These are phyloP conservation scores for Anisodus acutangulus DNA, from an alignment of 257 asterid genomes.

Conservation along the genomic window DNA sequence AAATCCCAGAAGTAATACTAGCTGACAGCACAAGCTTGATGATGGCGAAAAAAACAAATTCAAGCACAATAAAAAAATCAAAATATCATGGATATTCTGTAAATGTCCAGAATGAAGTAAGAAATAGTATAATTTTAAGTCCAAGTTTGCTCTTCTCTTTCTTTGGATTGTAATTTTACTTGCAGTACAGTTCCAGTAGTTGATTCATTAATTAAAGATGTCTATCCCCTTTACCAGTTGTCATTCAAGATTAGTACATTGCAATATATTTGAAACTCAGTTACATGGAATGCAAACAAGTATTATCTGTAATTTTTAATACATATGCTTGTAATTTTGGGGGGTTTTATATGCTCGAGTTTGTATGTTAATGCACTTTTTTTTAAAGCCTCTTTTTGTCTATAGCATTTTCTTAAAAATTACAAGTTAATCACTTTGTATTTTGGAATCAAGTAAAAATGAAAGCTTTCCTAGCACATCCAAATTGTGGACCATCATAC, in stretches of 20 bases:
- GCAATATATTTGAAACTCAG: not conserved
- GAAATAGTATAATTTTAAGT: not conserved
- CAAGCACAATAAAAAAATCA: not conserved
- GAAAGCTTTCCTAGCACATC: no score
- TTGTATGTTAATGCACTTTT: not conserved
- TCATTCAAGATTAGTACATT: not conserved
- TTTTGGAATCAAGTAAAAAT: no score
- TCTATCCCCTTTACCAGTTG: not conserved
- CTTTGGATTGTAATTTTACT: not conserved
- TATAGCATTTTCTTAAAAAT: no score
- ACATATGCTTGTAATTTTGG: not conserved
- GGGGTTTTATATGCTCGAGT: not conserved
- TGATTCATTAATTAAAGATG: not conserved
- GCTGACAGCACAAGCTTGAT: not conserved
- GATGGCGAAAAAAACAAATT: not conserved
- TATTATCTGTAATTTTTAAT: not conserved
- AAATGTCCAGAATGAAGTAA: conserved; percentile 26
- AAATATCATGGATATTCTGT: not conserved
- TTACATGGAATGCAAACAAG: not conserved
- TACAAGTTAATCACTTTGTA: no score
- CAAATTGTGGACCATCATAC: no score
- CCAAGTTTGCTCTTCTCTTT: conserved; percentile 16
- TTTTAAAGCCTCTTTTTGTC: not conserved
- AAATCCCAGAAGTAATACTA: conserved; percentile 58
- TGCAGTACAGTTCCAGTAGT: not conserved